Base-by-base conservation (phyloP, 805 yeast species). In the Ogataea pilisensis region DNA sequence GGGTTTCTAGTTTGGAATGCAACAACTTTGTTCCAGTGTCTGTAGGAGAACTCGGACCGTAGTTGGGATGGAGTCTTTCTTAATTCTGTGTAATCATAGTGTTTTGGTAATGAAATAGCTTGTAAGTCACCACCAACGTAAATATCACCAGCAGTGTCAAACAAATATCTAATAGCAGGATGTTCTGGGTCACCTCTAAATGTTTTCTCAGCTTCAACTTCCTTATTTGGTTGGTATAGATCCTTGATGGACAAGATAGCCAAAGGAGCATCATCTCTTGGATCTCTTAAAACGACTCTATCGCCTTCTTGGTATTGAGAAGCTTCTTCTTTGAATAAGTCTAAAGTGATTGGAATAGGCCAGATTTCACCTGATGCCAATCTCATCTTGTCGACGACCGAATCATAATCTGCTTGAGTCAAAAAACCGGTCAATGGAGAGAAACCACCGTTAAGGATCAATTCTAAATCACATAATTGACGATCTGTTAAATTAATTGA, bases 1-100 rank as follows among this genome's bases (percentile, higher is more conserved):
- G 98, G 98, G 71, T 90, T 90, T 72, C 98, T 80, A 32, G 98
- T 90, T 71, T 90, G 98, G 82, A 90, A 90, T 26, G 98, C 98
- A 35, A 90, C 98, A 41, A 90, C 85, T 57, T 80, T 74, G 56
- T 78, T 75, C 97, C 97, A 90, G 51, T 86, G 83, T 61, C 84
- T 80, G 55, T 77, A 76, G 46, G 69, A 64, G 59, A 91, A 91
- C 69, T 90, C 96, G 19, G 80, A 67, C 66, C 98, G 81, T 57
- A 90, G 75, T 67, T 89, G 95, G 21, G 87, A 79, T 22, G 98
- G 98, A 21, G 96, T 85, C 68, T 83, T 83, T 64, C 98, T 80
- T 50, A 83, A 72, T 38, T 82, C 91, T 21, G 85, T 81, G 64
- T 90, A 90, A 63, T 90, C 98, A 65, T 87, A 89, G 66, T 90